Conservation (phyloP, 768 basidiomycete genomes). For the Pleurotus sapidus region DNA sequence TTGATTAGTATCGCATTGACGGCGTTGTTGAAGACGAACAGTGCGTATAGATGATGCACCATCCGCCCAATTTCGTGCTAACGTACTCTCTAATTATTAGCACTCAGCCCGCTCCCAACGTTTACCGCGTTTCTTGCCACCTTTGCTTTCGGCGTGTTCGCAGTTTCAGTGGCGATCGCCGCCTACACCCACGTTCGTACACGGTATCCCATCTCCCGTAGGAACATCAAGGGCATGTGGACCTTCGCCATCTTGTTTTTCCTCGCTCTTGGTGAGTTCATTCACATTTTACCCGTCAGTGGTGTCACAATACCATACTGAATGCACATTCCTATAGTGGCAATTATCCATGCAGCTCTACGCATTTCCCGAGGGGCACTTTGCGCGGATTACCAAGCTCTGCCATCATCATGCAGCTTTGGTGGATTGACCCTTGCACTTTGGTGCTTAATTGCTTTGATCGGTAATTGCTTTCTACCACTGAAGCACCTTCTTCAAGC, state of each 20-base stretch:
- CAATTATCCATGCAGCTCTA: not conserved
- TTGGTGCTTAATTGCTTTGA: slow-evolving; percentile 3
- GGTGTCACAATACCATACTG: not conserved
- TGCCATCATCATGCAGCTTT: slow-evolving; percentile 3
- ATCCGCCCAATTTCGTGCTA: not conserved
- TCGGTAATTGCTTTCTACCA: not conserved
- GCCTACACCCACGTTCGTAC: slow-evolving; percentile 1
- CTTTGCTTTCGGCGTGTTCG: slow-evolving; percentile 2
- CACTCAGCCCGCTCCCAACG: not conserved
- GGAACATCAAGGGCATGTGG: slow-evolving; percentile 1
- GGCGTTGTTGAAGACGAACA: slow-evolving; percentile 2
- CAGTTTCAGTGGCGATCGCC: not conserved
- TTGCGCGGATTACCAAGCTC: not conserved
- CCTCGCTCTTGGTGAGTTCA: slow-evolving; percentile 2
- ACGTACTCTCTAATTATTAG: not conserved
- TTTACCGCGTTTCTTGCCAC: slow-evolving; percentile 6
- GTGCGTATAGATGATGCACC: not conserved
- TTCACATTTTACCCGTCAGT: too few relatives aligned
- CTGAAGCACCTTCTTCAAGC: not conserved
- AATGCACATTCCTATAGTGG: not conserved
- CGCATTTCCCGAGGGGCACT: not conserved
- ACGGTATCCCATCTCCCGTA: not conserved
- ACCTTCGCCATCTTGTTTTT: not conserved
- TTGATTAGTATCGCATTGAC: not conserved
- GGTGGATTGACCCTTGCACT: not conserved